Evolutionary conservation across 176 grass and related monocot genomes (phyloP).

Genomic region (Eragrostis curvula): DNA sequence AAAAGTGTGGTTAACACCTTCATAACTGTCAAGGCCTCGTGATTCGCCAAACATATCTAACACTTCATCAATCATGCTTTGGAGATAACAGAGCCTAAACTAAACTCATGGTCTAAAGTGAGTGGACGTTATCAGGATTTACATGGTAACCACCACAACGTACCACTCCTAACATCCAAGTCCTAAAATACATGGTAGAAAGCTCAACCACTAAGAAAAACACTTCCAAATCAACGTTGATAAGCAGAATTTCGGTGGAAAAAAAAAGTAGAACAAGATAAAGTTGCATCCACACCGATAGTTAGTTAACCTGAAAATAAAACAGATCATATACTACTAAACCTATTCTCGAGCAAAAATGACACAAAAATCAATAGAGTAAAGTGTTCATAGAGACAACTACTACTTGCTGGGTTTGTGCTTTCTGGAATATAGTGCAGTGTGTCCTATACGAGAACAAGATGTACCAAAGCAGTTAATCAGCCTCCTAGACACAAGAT

Average conservation of each 20-base stretch:
- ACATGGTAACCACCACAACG: constrained; percentile 31
- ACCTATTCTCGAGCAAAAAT: neutral
- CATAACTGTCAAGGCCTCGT: constrained; percentile 1
- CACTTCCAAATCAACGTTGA: constrained; percentile 15
- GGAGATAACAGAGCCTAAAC: neutral
- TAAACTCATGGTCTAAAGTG: constrained; percentile 19
- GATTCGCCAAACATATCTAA: constrained; percentile 4
- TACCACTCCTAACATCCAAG: constrained; percentile 25
- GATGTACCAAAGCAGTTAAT: constrained; percentile 25
- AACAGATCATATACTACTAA: neutral
- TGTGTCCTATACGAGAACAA: neutral
- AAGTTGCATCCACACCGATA: neutral
- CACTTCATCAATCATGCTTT: neutral
- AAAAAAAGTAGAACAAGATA: neutral
- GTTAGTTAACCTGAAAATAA: neutral
- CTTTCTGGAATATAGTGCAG: neutral
- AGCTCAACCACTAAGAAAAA: neutral
- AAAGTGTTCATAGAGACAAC: neutral
- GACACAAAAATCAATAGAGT: neutral
- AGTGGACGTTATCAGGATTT: constrained; percentile 17
- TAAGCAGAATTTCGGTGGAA: constrained; percentile 10
- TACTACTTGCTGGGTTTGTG: neutral
- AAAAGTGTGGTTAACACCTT: neutral
- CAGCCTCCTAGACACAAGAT: neutral
- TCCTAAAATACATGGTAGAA: neutral